A percentile compares a stretch with the other conserved stretches of the same genome.
These are phyloP conservation scores for Acrocalymma vagum DNA, from an alignment of 2,329 filamentous ascomycete species.

Conservation along the genomic window DNA sequence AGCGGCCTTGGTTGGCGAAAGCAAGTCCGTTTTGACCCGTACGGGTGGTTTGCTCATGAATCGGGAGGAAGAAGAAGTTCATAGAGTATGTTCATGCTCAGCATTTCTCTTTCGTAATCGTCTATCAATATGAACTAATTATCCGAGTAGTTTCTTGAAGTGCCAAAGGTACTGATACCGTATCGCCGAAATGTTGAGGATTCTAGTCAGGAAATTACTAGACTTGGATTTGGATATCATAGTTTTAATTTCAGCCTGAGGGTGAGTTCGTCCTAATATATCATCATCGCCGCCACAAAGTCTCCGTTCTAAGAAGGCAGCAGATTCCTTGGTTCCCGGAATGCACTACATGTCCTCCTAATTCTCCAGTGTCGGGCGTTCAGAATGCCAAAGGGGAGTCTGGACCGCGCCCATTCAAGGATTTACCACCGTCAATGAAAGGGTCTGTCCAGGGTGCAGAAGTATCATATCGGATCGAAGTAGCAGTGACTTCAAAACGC, in stretches of 20 bases:
- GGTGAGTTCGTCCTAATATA: constrained; percentile 1
- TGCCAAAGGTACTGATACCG: constrained; percentile 9
- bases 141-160: constrained; percentile 10
- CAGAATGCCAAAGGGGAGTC: constrained; percentile 1
- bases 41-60: constrained; percentile 13
- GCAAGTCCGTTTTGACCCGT: constrained; percentile 7
- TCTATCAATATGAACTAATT: not conserved
- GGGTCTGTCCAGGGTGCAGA: constrained; percentile 11
- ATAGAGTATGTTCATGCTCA: constrained; percentile 3
- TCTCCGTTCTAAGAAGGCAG: not conserved
- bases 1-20: constrained; percentile 13
- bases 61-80: constrained; percentile 12
- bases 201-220: not conserved
- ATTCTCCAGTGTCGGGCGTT: constrained; percentile 4
- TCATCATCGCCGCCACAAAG: not conserved
- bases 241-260: constrained; percentile 16
- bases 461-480: constrained; percentile 17
- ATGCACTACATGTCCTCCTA: constrained; percentile 16
- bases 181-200: not conserved
- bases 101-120: not conserved
- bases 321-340: constrained; percentile 15
- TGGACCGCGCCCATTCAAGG: not conserved
- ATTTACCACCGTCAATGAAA: constrained; percentile 18
- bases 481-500: constrained; percentile 10
- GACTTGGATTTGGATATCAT: constrained; percentile 17